phyloP scores from a whole-genome alignment of 2,329 filamentous ascomycete genomes.

The Hypoxylon sp. region DNA sequence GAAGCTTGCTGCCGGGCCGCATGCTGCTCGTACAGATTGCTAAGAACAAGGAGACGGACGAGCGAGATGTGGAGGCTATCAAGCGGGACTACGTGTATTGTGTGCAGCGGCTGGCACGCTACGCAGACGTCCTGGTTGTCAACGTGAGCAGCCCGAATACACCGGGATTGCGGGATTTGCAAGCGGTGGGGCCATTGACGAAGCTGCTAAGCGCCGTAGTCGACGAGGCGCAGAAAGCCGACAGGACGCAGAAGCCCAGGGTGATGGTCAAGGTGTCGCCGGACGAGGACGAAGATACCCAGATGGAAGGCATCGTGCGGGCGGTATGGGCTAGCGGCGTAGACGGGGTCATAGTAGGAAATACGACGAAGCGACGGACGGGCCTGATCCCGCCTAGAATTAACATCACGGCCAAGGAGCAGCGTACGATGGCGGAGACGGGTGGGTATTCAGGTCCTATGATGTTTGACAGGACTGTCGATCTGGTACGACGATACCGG shows the following conservation, averaged over 20 bases:
- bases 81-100: slow-evolving; percentile 87
- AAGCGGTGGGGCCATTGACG: slow-evolving; percentile 84
- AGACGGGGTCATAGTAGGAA: slow-evolving; percentile 95
- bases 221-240: slow-evolving; percentile 72
- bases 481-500: slow-evolving; percentile 82
- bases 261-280: slow-evolving; percentile 99
- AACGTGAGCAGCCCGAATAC: slow-evolving; percentile 98
- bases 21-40: slow-evolving; percentile 91
- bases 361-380: slow-evolving; percentile 87
- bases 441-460: slow-evolving; percentile 92
- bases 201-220: slow-evolving; percentile 84
- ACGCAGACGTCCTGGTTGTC: slow-evolving; percentile 95
- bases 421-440: slow-evolving; percentile 73
- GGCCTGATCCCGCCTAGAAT: slow-evolving; percentile 74
- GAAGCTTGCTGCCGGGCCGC: slow-evolving; percentile 78
- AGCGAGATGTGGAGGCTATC: slow-evolving; percentile 83
- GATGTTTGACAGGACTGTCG: slow-evolving; percentile 81
- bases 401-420: slow-evolving; percentile 70
- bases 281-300: slow-evolving; percentile 85
- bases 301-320: slow-evolving; percentile 87
- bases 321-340: slow-evolving; percentile 85
- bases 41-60: slow-evolving; percentile 94
- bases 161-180: slow-evolving; percentile 85
- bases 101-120: slow-evolving; percentile 80
- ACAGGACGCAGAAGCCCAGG: slow-evolving; percentile 75